Percentiles rank a stretch among this genome's conserved stretches.
Conservation (phyloP, 2,329 filamentous ascomycete species). For the Volutella citrinella region DNA sequence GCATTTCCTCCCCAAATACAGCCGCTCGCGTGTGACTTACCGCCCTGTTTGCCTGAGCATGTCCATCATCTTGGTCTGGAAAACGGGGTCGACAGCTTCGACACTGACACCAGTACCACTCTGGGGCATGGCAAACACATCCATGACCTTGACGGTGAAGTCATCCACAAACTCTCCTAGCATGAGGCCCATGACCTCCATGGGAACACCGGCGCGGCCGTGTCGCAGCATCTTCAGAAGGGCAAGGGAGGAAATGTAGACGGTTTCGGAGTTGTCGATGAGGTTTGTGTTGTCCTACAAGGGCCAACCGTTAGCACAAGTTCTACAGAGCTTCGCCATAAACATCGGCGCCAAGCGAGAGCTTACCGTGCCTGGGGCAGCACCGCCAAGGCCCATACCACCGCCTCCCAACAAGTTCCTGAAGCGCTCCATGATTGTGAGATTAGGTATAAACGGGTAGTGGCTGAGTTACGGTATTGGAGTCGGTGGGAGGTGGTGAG, state of each 20-base stretch:
- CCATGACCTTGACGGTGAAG: slow-evolving; percentile 96
- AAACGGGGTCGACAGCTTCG: slow-evolving; percentile 96
- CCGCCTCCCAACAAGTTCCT: slow-evolving; percentile 81
- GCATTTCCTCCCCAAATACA: too few relatives aligned
- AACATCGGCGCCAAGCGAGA: too few relatives aligned
- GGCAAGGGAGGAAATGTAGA: slow-evolving; percentile 97
- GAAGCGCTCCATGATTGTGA: slow-evolving; percentile 83
- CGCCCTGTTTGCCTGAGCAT: slow-evolving; percentile 97
- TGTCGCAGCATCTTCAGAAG: slow-evolving; percentile 98
- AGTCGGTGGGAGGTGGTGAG: slow-evolving; percentile 7
- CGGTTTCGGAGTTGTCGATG: slow-evolving; percentile 98
- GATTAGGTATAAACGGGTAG: slow-evolving; percentile 7
- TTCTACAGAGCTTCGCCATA: neutral
- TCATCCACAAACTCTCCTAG: slow-evolving; percentile 98
- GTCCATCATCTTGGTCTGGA: slow-evolving; percentile 99
- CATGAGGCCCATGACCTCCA: slow-evolving; percentile 99
- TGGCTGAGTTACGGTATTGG: slow-evolving; percentile 1
- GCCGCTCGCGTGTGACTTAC: too few relatives aligned
- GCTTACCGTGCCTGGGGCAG: slow-evolving; percentile 39
- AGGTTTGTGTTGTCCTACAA: slow-evolving; percentile 80
- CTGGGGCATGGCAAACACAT: slow-evolving; percentile 99
- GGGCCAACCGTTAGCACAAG: slow-evolving; percentile 8
- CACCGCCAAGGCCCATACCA: slow-evolving; percentile 62
- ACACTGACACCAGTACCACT: slow-evolving; percentile 97
- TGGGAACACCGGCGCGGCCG: slow-evolving; percentile 93